Base-by-base conservation (phyloP, 345 rosid genomes). In the Sisymbrium irio region DNA sequence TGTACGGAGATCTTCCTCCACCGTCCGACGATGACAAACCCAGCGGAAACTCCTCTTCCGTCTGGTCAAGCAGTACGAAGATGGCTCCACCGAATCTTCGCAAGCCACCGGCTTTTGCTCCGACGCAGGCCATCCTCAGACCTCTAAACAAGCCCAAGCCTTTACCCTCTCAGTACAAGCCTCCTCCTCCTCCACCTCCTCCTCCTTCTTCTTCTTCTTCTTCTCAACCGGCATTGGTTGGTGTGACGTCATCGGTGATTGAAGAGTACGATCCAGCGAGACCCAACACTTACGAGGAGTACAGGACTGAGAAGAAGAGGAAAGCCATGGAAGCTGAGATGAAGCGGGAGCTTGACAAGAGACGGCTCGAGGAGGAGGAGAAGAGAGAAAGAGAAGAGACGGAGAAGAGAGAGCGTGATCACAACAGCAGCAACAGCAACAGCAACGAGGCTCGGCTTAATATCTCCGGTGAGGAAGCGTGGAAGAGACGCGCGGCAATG, bases 1-100 rank as follows among this genome's bases (percentile, higher is more conserved):
- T 95, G 76, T 95, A 95, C 79, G 98, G 98, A 14, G 99, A 92
- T 51, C 97, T 95, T 8, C 98, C 99, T 64, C 99, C 99, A n/a
- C 99, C 99, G 14, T 83, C 96, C 9, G 96, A 86, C 50, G 98
- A 92, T 50, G 96, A 89, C 44, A 91, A 94, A 59, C 82, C 96
- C 40, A 75, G 76, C 22, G 71, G 80, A 37, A 84, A 83, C 71
- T 59, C 97, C 20, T 59, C 97, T 18, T 70, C 87, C 61, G 93
- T 87, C 15, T 95, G 98, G 99, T 92, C 99, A 15, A 83, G 85
- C 81, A 86, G 82, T 74, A 77, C 92, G 45, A 87, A 90, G 67
- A 90, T 92, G 89, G 97, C 99, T 27, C 98, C 99, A 18, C 82
- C 99, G 0, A 86, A 94, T 14, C 96, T 96, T 62, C 93, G 99